These are phyloP conservation scores for Pythium aristosporum DNA, from an alignment of 352 stramenopile genomes.

Conservation along the genomic window DNA sequence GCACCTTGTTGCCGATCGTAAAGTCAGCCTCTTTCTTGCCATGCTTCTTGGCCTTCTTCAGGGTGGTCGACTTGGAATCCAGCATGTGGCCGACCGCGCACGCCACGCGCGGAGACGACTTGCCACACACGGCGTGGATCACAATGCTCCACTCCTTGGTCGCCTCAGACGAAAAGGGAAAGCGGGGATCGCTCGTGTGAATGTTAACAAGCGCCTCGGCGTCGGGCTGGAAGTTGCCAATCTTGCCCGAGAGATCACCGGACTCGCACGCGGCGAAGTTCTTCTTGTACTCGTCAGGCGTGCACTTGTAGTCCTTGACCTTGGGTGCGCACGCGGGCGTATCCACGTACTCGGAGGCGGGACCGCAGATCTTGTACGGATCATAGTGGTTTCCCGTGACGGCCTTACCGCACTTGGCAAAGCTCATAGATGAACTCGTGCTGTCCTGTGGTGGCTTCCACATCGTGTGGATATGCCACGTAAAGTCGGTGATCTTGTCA, in stretches of 20 bases:
- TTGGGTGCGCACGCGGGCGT: slow-evolving; percentile 1
- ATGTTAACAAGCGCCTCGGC: neutral
- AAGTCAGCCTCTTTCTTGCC: neutral
- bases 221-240: slow-evolving; percentile 21
- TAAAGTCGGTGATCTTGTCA: slow-evolving; percentile 14
- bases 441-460: slow-evolving; percentile 8
- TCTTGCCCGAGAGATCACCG: slow-evolving; percentile 30
- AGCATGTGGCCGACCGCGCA: slow-evolving; percentile 3
- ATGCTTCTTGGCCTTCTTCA: neutral
- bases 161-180: neutral
- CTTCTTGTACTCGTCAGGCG: slow-evolving; percentile 2
- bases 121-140: slow-evolving; percentile 24
- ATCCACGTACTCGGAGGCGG: slow-evolving; percentile 24
- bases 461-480: slow-evolving; percentile 27
- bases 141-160: slow-evolving; percentile 21
- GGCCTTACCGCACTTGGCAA: slow-evolving; percentile 13
- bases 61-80: neutral
- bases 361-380: slow-evolving; percentile 22
- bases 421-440: slow-evolving; percentile 4
- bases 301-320: slow-evolving; percentile 23
- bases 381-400: slow-evolving; percentile 31
- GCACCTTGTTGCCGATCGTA: neutral
- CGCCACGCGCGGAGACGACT: slow-evolving; percentile 16
- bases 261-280: slow-evolving; percentile 16
- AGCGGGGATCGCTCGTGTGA: slow-evolving; percentile 6